Conservation (phyloP, 768 basidiomycete genomes). For the Suillus alpinus region DNA sequence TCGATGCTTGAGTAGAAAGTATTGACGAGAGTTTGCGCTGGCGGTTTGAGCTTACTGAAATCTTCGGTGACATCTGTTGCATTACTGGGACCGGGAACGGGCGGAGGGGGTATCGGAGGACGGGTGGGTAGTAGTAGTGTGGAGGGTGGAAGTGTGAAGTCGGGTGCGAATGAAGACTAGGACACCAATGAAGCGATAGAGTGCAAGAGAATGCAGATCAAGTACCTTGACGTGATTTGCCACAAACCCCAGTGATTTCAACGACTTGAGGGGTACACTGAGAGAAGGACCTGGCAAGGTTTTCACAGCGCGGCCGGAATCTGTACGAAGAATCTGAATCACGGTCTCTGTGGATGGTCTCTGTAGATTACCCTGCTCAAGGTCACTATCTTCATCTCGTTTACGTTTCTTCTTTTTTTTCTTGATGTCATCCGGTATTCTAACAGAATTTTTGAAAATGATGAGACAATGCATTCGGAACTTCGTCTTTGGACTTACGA, state of each 20-base stretch:
- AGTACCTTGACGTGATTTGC: slow-evolving; percentile 52
- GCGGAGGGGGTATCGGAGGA: slow-evolving; percentile 60
- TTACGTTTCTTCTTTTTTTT: slow-evolving; percentile 88
- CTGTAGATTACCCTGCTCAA: slow-evolving; percentile 45
- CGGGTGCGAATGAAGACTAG: slow-evolving; percentile 43
- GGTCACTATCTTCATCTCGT: slow-evolving; percentile 73
- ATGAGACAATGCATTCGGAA: slow-evolving; percentile 16
- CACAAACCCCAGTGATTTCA: slow-evolving; percentile 47
- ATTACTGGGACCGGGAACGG: slow-evolving; percentile 78
- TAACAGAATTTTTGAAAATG: slow-evolving; percentile 7
- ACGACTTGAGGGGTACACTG: slow-evolving; percentile 48
- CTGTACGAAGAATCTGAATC: slow-evolving; percentile 28
- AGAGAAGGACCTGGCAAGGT: slow-evolving; percentile 49
- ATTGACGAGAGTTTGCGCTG: slow-evolving; percentile 61
- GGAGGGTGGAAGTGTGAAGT: slow-evolving; percentile 57
- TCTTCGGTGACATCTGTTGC: slow-evolving; percentile 84
- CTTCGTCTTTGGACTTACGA: slow-evolving; percentile 39
- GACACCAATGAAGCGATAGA: slow-evolving; percentile 13
- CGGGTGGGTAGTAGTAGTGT: slow-evolving; percentile 54
- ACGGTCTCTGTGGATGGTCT: slow-evolving; percentile 7
- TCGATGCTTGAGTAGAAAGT: slow-evolving; percentile 91
- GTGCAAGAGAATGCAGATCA: slow-evolving; percentile 1
- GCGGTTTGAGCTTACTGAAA: slow-evolving; percentile 80
- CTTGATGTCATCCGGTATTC: slow-evolving; percentile 51
- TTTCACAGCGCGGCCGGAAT: slow-evolving; percentile 55